Evolutionary conservation across 202 grass and related monocot genomes (phyloP).

Genomic region (Digitaria exilis): DNA sequence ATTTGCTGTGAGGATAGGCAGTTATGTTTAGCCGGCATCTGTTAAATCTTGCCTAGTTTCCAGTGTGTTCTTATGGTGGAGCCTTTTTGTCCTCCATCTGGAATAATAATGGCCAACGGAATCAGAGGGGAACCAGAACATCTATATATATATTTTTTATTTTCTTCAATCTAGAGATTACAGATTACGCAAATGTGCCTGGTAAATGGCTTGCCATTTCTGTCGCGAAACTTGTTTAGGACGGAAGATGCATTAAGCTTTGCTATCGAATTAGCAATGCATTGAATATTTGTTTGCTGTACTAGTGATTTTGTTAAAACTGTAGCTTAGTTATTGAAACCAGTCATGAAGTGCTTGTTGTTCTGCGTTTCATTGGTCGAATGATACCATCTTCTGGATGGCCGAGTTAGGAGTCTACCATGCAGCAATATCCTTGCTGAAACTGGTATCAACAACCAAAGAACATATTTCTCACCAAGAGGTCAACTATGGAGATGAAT

Average conservation of each 20-base stretch:
- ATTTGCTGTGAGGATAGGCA: not conserved
- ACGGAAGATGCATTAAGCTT: not conserved
- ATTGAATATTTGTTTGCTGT: conserved; percentile 20
- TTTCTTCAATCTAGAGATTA: not conserved
- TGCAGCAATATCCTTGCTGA: conserved; percentile 15
- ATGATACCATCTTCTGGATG: not conserved
- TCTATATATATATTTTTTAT: not conserved
- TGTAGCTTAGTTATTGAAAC: not conserved
- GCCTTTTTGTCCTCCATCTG: not conserved
- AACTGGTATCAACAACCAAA: not conserved
- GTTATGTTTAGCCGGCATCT: not conserved
- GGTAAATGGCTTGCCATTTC: not conserved
- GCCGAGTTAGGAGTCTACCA: not conserved
- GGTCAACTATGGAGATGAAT: not conserved
- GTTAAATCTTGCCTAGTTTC: conserved; percentile 33
- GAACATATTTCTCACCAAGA: not conserved
- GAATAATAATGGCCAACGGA: not conserved
- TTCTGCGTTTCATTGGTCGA: conserved; percentile 8
- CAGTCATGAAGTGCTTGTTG: not conserved
- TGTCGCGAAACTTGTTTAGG: not conserved
- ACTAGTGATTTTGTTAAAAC: not conserved
- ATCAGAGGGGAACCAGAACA: not conserved
- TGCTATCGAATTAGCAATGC: not conserved
- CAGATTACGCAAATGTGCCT: conserved; percentile 1
- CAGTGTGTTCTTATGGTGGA: not conserved